Conservation (phyloP, 2,329 filamentous ascomycete genomes). For the Fusarium anthophilum region DNA sequence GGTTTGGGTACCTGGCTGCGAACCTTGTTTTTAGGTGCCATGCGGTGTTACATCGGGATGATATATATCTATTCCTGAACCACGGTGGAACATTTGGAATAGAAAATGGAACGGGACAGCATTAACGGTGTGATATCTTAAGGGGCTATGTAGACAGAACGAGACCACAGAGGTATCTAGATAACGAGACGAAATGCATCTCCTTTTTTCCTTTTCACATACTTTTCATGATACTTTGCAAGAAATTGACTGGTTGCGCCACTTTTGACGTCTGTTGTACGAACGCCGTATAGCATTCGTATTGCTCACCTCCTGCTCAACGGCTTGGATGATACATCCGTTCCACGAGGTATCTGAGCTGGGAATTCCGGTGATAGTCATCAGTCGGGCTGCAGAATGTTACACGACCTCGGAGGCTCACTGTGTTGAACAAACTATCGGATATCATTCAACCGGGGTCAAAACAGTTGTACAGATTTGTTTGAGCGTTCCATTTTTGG, state of each 20-base stretch:
- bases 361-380: background rate
- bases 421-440: background rate
- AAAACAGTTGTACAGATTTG: slow-evolving; percentile 7
- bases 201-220: slow-evolving; percentile 14
- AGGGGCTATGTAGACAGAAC: slow-evolving; percentile 20
- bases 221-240: background rate
- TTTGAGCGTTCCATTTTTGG: slow-evolving; percentile 17
- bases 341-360: slow-evolving; percentile 7
- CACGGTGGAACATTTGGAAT: slow-evolving; percentile 7
- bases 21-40: slow-evolving; percentile 31
- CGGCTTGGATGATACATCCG: background rate
- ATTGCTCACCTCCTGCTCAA: slow-evolving; percentile 21
- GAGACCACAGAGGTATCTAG: slow-evolving; percentile 15
- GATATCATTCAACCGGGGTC: slow-evolving; percentile 1
- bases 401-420: slow-evolving; percentile 4
- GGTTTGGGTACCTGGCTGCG: slow-evolving; percentile 33
- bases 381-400: background rate
- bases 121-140: slow-evolving; percentile 2
- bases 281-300: slow-evolving; percentile 31
- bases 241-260: slow-evolving; percentile 6
- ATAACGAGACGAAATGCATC: slow-evolving; percentile 31
- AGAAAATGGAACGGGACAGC: slow-evolving; percentile 10
- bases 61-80: slow-evolving; percentile 11
- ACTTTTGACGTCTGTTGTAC: slow-evolving; percentile 40
- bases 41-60: slow-evolving; percentile 41